Evolutionary conservation across 495 filamentous ascomycete genomes (phyloP).

Genomic region (Pseudotulostoma volvatum): DNA sequence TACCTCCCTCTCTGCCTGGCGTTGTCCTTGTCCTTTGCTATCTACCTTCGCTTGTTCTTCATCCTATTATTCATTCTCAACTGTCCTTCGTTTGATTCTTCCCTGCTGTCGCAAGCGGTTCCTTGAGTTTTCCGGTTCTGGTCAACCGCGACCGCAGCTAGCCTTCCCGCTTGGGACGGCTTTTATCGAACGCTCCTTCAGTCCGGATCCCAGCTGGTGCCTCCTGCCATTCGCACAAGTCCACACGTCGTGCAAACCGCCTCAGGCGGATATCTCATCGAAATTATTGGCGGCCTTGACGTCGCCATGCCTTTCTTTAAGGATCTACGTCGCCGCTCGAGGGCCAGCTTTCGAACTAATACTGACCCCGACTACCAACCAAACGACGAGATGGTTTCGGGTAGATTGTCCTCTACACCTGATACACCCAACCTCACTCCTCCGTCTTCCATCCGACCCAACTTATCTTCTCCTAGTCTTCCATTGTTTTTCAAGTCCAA

Average conservation of each 20-base stretch:
- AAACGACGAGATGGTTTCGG: slow-evolving; percentile 33
- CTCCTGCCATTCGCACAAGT: not conserved
- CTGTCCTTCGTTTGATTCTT: not conserved
- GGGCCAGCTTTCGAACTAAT: slow-evolving; percentile 43
- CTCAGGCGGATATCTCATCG: not conserved
- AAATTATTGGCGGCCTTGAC: not conserved
- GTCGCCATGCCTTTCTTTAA: slow-evolving; percentile 51
- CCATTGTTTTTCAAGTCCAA: slow-evolving; percentile 34
- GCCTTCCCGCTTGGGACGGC: not conserved
- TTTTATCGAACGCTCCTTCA: too few species aligned
- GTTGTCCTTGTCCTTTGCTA: too few species aligned
- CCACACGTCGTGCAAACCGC: not conserved
- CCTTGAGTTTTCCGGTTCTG: not conserved
- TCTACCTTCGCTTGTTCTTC: not conserved
- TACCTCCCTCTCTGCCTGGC: too few species aligned
- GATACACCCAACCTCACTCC: slow-evolving; percentile 44
- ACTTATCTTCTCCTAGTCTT: slow-evolving; percentile 34
- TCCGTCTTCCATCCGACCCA: slow-evolving; percentile 41
- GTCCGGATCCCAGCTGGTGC: too few species aligned
- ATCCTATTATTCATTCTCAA: not conserved
- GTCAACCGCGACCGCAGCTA: not conserved
- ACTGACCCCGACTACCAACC: slow-evolving; percentile 36
- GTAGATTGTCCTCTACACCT: slow-evolving; percentile 48
- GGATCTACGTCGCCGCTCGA: slow-evolving; percentile 58
- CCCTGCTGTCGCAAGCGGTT: not conserved